Evolutionary conservation across 148 eudicot genomes (phyloP), one percentile per base, ranked within the genome.

Genomic region (Limonium bicolor): DNA sequence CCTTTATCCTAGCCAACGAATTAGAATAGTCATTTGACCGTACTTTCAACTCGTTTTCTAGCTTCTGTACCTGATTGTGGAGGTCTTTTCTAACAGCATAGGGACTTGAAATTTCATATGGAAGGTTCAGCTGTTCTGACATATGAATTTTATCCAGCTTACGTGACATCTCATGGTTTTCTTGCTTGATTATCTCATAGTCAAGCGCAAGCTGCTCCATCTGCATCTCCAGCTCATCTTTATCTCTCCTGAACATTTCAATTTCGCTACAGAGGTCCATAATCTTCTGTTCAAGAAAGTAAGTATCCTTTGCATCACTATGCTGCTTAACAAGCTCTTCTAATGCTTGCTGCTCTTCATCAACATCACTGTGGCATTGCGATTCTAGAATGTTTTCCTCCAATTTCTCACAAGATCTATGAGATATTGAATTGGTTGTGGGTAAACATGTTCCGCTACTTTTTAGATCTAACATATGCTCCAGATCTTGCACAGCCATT

Each of bases 171-270:
- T 76, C 86, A 50, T 85, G 88, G 53, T 92, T 78, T 66, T 81
- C 95, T 60, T 92, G 99, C 77, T 85, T 92, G 53, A 85, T 34
- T 45, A 92, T 81, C 53, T 92, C 99, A 42, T 92, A 85, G 48
- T 92, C 99, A 24, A 92, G 82, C 8, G 90, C 81, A 44, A 92
- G 82, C 68, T 92, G 99, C 78, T 92, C 99, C 83, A 85, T 60
- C 62, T 85, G 99, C 62, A 82, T 67, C 67, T 85, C 95, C 8
- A 85, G 44, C 34, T 92, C 99, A 51, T 85, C 99, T 65, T 62
- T 90, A 27, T 88, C 94, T 62, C 94, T 68, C 51, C 67, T 76
- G 53, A 51, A 81, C 54, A 76, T 78, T 46, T 85, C 86, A 23
- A 92, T 54, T 62, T 92, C 99, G 50, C 67, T 61, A 48, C 73